phyloP scores from a whole-genome alignment of 805 yeast species.

The Wickerhamomyces bisporus region DNA sequence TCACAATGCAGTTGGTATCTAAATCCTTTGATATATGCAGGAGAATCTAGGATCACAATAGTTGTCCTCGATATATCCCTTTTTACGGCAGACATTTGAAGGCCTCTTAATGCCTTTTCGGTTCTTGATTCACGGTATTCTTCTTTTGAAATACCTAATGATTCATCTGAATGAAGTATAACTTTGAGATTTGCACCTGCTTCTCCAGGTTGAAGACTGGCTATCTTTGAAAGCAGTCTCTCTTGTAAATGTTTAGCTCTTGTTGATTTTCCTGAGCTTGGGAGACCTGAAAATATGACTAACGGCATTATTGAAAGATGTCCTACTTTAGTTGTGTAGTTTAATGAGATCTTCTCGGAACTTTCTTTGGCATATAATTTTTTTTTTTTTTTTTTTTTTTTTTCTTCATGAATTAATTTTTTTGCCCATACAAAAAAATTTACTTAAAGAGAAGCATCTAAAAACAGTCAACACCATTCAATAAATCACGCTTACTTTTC shows the following conservation, averaged over 20 bases:
- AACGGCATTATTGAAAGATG: constrained; percentile 59
- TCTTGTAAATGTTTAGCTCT: constrained; percentile 55
- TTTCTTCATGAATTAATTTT: not conserved
- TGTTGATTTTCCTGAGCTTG: constrained; percentile 78
- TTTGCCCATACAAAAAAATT: no score
- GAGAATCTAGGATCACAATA: constrained; percentile 79
- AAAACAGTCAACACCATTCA: no score
- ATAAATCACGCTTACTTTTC: no score
- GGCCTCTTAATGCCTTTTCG: constrained; percentile 80
- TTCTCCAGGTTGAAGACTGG: constrained; percentile 32
- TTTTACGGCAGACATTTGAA: constrained; percentile 84
- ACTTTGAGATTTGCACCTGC: constrained; percentile 56
- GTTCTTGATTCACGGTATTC: constrained; percentile 65
- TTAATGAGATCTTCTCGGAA: no score
- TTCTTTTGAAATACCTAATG: constrained; percentile 63
- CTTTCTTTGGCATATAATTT: not conserved
- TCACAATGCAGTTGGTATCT: constrained; percentile 93
- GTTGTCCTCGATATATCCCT: constrained; percentile 64
- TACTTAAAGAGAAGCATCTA: no score
- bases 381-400: not conserved
- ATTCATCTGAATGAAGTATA: constrained; percentile 70
- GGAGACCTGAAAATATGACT: constrained; percentile 77
- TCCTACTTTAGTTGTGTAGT: no score
- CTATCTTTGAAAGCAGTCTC: constrained; percentile 43
- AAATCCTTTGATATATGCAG: constrained; percentile 91